A percentile compares a stretch with the other conserved stretches of the same genome.
phyloP scores from a whole-genome alignment of 768 basidiomycete genomes.

The Neoboletus magnificus region DNA sequence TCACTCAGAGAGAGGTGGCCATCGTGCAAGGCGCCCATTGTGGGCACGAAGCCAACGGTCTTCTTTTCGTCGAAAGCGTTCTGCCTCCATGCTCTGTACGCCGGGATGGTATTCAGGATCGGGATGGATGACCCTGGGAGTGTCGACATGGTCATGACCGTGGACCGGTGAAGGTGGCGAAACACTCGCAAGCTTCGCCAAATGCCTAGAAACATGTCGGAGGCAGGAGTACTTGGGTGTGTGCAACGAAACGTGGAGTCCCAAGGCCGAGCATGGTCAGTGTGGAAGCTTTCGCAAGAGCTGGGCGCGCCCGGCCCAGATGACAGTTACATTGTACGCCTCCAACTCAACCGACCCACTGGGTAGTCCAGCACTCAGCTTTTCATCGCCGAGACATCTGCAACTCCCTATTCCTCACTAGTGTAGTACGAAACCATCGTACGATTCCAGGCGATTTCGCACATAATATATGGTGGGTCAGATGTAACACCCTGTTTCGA shows the following conservation, averaged over 20 bases:
- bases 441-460: background rate
- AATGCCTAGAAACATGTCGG: slow-evolving; percentile 10
- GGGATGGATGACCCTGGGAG: slow-evolving; percentile 37
- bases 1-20: slow-evolving; percentile 90
- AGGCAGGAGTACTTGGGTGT: background rate
- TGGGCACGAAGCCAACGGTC: slow-evolving; percentile 91
- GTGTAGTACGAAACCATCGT: background rate
- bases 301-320: background rate
- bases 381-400: too few relatives aligned
- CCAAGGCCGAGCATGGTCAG: background rate
- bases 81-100: slow-evolving; percentile 72
- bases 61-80: slow-evolving; percentile 53
- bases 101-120: slow-evolving; percentile 55
- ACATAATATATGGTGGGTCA: background rate
- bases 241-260: background rate
- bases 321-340: background rate
- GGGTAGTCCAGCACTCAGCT: too few relatives aligned
- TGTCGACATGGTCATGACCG: slow-evolving; percentile 20
- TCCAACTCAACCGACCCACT: too few relatives aligned
- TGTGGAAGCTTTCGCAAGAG: background rate
- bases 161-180: background rate
- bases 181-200: slow-evolving; percentile 1
- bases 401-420: background rate
- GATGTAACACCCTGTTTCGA: too few relatives aligned
- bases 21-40: slow-evolving; percentile 95